These are phyloP conservation scores for Aspergillus hiratsukae DNA, from an alignment of 2,329 filamentous ascomycete genomes.

Conservation along the genomic window DNA sequence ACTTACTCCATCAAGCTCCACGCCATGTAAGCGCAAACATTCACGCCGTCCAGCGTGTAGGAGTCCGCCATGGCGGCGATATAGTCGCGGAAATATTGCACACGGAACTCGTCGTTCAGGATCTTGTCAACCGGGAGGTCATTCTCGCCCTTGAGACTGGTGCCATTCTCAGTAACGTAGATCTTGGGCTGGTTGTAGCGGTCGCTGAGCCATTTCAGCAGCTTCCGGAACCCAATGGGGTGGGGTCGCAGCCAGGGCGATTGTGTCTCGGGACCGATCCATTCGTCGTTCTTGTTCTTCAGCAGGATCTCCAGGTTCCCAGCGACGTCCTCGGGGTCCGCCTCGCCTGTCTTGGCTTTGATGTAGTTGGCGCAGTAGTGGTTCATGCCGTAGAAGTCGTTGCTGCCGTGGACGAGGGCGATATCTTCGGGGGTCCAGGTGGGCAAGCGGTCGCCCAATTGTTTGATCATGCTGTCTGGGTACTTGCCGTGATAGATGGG, in stretches of 20 bases:
- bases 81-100: slow-evolving; percentile 73
- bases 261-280: slow-evolving; percentile 77
- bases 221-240: slow-evolving; percentile 69
- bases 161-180: slow-evolving; percentile 87
- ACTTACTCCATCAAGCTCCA: slow-evolving; percentile 78
- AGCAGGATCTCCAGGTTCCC: slow-evolving; percentile 72
- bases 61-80: slow-evolving; percentile 72
- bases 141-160: slow-evolving; percentile 77
- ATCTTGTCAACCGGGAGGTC: slow-evolving; percentile 66
- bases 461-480: slow-evolving; percentile 75
- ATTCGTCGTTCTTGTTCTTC: slow-evolving; percentile 65
- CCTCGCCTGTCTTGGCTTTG: slow-evolving; percentile 61
- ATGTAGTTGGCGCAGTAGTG: slow-evolving; percentile 89
- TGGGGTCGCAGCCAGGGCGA: slow-evolving; percentile 75
- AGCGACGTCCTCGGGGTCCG: slow-evolving; percentile 62
- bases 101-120: slow-evolving; percentile 75
- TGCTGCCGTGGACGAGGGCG: slow-evolving; percentile 73
- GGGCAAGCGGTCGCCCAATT: slow-evolving; percentile 74
- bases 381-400: slow-evolving; percentile 95
- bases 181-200: slow-evolving; percentile 73
- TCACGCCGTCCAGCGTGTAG: slow-evolving; percentile 65
- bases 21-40: slow-evolving; percentile 75
- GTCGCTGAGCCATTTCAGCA: slow-evolving; percentile 72
- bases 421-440: slow-evolving; percentile 68
- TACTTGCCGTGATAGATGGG: slow-evolving; percentile 82